Evolutionary conservation across 441 rosid species (phyloP), one percentile per base, ranked within the genome.

Genomic region (Erodium moschatum): DNA sequence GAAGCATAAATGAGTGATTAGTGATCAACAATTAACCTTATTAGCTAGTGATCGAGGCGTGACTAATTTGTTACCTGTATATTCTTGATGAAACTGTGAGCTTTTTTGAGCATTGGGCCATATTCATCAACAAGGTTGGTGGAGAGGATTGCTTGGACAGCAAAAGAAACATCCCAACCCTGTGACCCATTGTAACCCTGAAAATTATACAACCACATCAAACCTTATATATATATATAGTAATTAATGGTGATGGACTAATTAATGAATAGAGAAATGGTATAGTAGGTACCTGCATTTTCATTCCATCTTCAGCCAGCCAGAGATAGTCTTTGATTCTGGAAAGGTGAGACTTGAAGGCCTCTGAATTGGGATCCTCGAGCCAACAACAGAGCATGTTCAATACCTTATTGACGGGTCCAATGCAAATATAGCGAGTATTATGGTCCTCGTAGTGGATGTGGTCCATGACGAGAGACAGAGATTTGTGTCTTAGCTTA

Each of bases 301-400:
- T 94, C 98, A 91, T 89, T 71, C 98, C 98, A 85, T 94, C 98
- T 85, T 94, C 97, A 71, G 98, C 97, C 75, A 89, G 2, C 97
- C 98, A 94, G 38, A 94, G 84, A 75, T 79, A 94, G 78, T 91
- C 98, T 77, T 82, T 20, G 66, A 94, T 70, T 80, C 97, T 85
- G 58, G 97, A 91, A 78, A 93, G 85, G 80, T 93, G 98, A 80
- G 85, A 75, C 75, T 93, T 89, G 75, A 91, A 93, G 73, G 96
- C 96, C 79, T 91, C 93, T 24, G 97, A 89, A 70, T 89, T 87
- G 73, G 96, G 96, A 75, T 93, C 96, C 76, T 93, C 97, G 73
- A 87, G 88, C 99, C 99, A 91, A 76, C 96, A 91, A 79, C 97
- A 91, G 76, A 94, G 92, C 97, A 94, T 91, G 81, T 94, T 94